Base-by-base conservation (phyloP, 1,284 basidiomycete genomes). In the Heterobasidion parviporum region DNA sequence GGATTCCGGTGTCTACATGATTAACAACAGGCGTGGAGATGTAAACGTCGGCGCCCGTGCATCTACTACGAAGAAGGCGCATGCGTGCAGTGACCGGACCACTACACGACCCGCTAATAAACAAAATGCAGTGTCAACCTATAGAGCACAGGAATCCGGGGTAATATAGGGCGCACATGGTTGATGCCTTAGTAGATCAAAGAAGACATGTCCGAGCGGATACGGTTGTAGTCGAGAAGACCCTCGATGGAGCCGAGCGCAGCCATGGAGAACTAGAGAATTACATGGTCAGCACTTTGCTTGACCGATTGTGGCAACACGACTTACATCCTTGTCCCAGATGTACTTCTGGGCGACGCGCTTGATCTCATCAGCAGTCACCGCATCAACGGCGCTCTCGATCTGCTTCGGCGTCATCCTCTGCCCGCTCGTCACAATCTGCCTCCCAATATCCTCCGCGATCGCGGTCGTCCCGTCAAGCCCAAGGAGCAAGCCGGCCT, bases 401-500 rank as follows among this genome's bases (percentile, higher is more conserved):
- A 97, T 95, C 75, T 99, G 93, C 71, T 89, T 82, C 53, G 97
- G 96, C 34, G 94, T 92, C 76, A 89, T 80, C 65, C 94, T 79
- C 65, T 82, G 87, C 59, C 97, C 97, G 63, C 86, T 92, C 41
- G 95, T 98, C 61, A 99, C 92, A 60, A 99, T 81, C 73, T 98
- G 96, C 67, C 96, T 81, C 45, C 97, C 97, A 70, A 99, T 96
- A 70, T 99, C 97, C 79, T 99, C 97, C 53, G 97, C 96, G 63
- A 97, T 85, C 59, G 94, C 94, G 50, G 95, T 98, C 41, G 93
- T 90, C 52, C 97, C 96, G 68, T 99, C 97, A 52, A 99, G 78
- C 60, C 89, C 82, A 56, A 99, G 83, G 48, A 99, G 78, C 64
- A 98, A 78, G 61, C 87, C 89, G 53, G 96, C 95, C 81, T 98